Conservation (phyloP, 495 filamentous ascomycete species). For the Aspergillus coremiiformis region DNA sequence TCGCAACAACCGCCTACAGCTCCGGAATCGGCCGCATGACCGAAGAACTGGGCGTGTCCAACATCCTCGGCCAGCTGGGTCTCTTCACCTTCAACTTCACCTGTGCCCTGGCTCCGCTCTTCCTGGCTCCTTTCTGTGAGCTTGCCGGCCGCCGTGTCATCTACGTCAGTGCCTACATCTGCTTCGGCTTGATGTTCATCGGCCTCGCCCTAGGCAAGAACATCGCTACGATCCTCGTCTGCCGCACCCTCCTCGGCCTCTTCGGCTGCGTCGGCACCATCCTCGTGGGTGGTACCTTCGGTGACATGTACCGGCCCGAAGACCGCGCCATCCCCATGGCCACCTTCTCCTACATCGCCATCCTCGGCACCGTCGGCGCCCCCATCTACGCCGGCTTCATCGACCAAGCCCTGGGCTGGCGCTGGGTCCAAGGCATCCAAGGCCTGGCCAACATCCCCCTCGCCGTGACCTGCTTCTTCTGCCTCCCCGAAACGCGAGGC, state of each 20-base stretch:
- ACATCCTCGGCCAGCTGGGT: slow-evolving; percentile 33
- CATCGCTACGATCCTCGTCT: slow-evolving; percentile 61
- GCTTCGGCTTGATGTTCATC: slow-evolving; percentile 38
- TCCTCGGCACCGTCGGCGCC: slow-evolving; percentile 63
- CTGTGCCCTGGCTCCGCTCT: slow-evolving; percentile 36
- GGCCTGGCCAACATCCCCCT: slow-evolving; percentile 61
- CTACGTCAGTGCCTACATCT: slow-evolving; percentile 33
- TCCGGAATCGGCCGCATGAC: slow-evolving; percentile 35
- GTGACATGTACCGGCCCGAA: slow-evolving; percentile 65
- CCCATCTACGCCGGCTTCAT: slow-evolving; percentile 71
- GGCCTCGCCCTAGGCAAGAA: slow-evolving; percentile 47
- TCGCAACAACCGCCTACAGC: slow-evolving; percentile 42
- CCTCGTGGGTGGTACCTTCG: slow-evolving; percentile 66
- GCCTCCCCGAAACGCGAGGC: slow-evolving; percentile 69
- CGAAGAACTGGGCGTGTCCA: slow-evolving; percentile 28
- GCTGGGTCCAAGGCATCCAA: slow-evolving; percentile 78
- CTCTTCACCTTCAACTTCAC: slow-evolving; percentile 39
- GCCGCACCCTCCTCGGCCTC: slow-evolving; percentile 63
- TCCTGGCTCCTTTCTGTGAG: slow-evolving; percentile 41
- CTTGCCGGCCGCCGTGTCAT: slow-evolving; percentile 34
- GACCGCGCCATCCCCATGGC: slow-evolving; percentile 77
- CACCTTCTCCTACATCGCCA: slow-evolving; percentile 64
- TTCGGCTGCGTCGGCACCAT: slow-evolving; percentile 74
- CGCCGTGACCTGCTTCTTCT: slow-evolving; percentile 41
- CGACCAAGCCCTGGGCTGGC: slow-evolving; percentile 60